phyloP scores from a whole-genome alignment of 768 basidiomycete species.

The Chalciporus sphaerocephalus region DNA sequence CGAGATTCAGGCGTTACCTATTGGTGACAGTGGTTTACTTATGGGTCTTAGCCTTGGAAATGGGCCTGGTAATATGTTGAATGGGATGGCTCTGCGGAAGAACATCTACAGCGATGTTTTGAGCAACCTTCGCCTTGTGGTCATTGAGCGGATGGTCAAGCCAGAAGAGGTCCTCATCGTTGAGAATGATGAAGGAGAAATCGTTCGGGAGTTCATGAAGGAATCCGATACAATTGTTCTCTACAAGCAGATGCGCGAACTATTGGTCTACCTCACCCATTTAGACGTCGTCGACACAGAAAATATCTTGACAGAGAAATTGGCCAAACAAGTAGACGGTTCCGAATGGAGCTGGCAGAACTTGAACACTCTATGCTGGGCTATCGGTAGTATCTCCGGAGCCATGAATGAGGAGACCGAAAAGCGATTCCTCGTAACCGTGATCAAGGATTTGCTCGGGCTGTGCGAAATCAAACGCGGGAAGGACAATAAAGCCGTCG shows the following conservation, averaged over 20 bases:
- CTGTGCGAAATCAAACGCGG: conserved; percentile 97
- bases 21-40: conserved; percentile 78
- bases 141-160: conserved; percentile 99
- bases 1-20: conserved; percentile 89
- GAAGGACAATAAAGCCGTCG: conserved; percentile 99
- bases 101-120: conserved; percentile 95
- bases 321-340: conserved; percentile 95
- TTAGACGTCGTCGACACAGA: conserved; percentile 95
- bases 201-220: conserved; percentile 98
- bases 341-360: conserved; percentile 99
- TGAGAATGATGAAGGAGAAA: conserved; percentile 99
- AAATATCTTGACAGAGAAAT: conserved; percentile 94
- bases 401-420: conserved; percentile 99
- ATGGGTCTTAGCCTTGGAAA: conserved; percentile 83
- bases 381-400: conserved; percentile 97
- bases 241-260: conserved; percentile 98
- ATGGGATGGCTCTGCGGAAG: conserved; percentile 79
- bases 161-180: conserved; percentile 99
- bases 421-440: conserved; percentile 97
- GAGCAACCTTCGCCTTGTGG: conserved; percentile 88
- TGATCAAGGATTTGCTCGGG: conserved; percentile 98
- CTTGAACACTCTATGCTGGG: conserved; percentile 98
- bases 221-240: conserved; percentile 97
- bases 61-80: conserved; percentile 61
- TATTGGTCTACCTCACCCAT: conserved; percentile 96